Evolutionary conservation across 768 basidiomycete genomes (phyloP).

Genomic region (Boletus edulis): DNA sequence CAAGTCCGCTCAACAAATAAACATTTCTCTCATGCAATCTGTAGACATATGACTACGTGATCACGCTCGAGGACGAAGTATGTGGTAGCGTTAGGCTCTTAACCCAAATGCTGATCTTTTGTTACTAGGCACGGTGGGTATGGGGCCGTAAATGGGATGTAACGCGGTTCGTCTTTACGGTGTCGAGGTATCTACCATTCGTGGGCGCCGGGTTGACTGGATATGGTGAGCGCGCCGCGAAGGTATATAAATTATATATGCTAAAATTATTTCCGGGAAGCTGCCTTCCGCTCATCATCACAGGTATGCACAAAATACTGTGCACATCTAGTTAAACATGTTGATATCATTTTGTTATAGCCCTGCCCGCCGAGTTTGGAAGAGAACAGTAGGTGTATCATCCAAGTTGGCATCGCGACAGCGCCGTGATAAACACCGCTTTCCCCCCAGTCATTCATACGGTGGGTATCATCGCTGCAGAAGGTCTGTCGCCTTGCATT

Average conservation of each 20-base stretch:
- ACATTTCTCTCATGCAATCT: neutral
- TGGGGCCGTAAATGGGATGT: slow-evolving; percentile 17
- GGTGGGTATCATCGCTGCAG: slow-evolving; percentile 7
- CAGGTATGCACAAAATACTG: neutral
- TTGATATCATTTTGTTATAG: neutral
- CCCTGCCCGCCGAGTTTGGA: neutral
- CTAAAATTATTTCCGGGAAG: neutral
- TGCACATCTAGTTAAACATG: neutral
- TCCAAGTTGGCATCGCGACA: neutral
- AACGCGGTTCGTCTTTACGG: slow-evolving; percentile 13
- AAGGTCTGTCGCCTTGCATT: neutral
- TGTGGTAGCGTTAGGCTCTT: neutral
- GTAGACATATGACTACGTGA: slow-evolving; percentile 11
- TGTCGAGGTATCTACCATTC: slow-evolving; percentile 23
- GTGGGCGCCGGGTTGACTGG: slow-evolving; percentile 6
- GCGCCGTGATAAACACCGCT: neutral
- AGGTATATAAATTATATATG: too few species aligned
- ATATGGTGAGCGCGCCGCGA: slow-evolving; percentile 5
- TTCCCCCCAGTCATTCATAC: slow-evolving; percentile 9
- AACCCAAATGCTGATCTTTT: neutral
- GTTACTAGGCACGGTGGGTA: slow-evolving; percentile 14
- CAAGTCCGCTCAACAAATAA: too few species aligned
- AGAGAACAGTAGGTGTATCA: slow-evolving; percentile 9
- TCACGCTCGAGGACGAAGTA: slow-evolving; percentile 12
- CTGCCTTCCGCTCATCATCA: neutral